These are phyloP conservation scores for Lojkania enalia DNA, from an alignment of 2,329 filamentous ascomycete genomes.

Conservation along the genomic window DNA sequence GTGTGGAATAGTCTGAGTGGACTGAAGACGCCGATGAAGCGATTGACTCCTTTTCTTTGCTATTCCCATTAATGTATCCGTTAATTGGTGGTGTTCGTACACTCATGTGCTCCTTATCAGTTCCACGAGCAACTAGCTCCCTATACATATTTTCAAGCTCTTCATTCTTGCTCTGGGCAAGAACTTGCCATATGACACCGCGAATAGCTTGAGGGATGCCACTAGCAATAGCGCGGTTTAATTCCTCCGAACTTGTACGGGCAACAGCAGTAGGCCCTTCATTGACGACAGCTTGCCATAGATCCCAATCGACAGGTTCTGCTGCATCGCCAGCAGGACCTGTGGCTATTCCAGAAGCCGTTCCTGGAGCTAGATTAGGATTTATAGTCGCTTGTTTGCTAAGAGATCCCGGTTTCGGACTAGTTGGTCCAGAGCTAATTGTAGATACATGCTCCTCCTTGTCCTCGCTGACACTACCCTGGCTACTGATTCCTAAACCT, in stretches of 20 bases:
- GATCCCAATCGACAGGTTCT: slow-evolving; percentile 91
- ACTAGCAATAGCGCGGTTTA: slow-evolving; percentile 87
- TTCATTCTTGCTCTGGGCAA: slow-evolving; percentile 92
- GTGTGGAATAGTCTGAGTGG: slow-evolving; percentile 73
- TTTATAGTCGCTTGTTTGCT: slow-evolving; percentile 67
- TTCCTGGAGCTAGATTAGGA: slow-evolving; percentile 76
- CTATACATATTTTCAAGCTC: slow-evolving; percentile 86
- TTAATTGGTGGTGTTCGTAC: slow-evolving; percentile 42
- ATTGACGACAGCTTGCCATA: slow-evolving; percentile 96
- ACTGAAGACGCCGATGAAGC: slow-evolving; percentile 83
- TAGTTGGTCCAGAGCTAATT: slow-evolving; percentile 26
- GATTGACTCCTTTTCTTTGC: slow-evolving; percentile 68
- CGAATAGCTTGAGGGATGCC: slow-evolving; percentile 94
- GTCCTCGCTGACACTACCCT: slow-evolving; percentile 53
- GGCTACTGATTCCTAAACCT: slow-evolving; percentile 52
- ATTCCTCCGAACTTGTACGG: slow-evolving; percentile 82
- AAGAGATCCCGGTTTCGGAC: slow-evolving; percentile 31
- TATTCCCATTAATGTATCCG: slow-evolving; percentile 47
- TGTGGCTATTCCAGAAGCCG: slow-evolving; percentile 77
- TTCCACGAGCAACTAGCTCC: slow-evolving; percentile 77
- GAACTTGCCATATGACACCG: slow-evolving; percentile 98
- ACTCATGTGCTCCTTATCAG: slow-evolving; percentile 66
- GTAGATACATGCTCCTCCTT: slow-evolving; percentile 43
- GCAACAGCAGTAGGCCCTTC: slow-evolving; percentile 89
- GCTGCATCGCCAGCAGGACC: slow-evolving; percentile 71